Percentiles rank a stretch among this genome's conserved stretches.
Conservation (phyloP, 2,329 filamentous ascomycete species). For the Alternaria brassicicola region DNA sequence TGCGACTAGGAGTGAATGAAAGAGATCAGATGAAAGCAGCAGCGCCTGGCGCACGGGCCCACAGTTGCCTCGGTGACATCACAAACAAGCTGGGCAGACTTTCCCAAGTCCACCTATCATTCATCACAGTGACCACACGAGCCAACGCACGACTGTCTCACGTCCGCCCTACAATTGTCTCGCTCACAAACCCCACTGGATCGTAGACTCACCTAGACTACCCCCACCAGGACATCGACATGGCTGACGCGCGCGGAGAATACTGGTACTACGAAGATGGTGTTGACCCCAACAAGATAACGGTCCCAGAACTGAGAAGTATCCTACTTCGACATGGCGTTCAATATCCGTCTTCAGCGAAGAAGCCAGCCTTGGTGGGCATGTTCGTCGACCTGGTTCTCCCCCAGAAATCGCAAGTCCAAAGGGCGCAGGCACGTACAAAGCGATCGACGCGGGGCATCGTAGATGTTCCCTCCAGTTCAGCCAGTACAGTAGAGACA, state of each 20-base stretch:
- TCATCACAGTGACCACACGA: conserved; percentile 1
- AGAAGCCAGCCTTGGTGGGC: conserved; percentile 85
- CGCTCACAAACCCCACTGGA: neutral
- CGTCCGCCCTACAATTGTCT: neutral
- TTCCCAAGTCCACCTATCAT: conserved; percentile 14
- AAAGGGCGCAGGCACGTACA: conserved; percentile 75
- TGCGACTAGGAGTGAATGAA: neutral
- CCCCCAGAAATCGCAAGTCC: conserved; percentile 77
- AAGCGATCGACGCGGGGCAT: conserved; percentile 90
- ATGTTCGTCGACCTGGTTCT: conserved; percentile 81
- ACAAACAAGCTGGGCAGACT: conserved; percentile 27
- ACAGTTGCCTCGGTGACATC: conserved; percentile 31
- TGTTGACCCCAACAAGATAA: conserved; percentile 84
- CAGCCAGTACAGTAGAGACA: conserved; percentile 62
- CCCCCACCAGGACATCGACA: conserved; percentile 10
- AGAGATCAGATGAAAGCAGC: neutral
- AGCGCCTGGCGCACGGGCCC: conserved; percentile 1
- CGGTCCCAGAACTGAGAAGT: conserved; percentile 84
- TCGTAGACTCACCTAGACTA: neutral
- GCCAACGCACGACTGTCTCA: conserved; percentile 1
- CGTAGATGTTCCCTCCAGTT: conserved; percentile 67
- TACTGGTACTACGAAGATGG: conserved; percentile 76
- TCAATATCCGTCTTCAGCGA: conserved; percentile 83
- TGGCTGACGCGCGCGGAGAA: conserved; percentile 45
- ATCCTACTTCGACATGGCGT: conserved; percentile 91